Percentiles rank a stretch among this genome's conserved stretches.
These are phyloP conservation scores for Lotus japonicus DNA, from an alignment of 306 rosid species.

Conservation along the genomic window DNA sequence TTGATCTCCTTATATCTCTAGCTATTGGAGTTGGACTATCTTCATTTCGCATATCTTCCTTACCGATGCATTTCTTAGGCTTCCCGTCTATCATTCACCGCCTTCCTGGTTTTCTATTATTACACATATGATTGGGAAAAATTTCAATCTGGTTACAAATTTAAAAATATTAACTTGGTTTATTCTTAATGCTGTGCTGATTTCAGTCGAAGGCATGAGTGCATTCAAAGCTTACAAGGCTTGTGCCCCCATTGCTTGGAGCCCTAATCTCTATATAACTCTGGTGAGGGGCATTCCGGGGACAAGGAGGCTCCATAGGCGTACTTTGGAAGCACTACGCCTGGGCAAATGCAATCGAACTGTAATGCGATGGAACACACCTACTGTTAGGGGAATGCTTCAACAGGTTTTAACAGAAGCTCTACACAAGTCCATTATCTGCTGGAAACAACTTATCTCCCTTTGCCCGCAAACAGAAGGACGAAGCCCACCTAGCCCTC, in stretches of 20 bases:
- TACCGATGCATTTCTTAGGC: no score
- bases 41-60: no score
- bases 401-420: slow-evolving; percentile 49
- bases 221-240: slow-evolving; percentile 84
- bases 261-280: slow-evolving; percentile 67
- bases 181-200: slow-evolving; percentile 22
- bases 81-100: no score
- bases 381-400: slow-evolving; percentile 78
- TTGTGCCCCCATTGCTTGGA: slow-evolving; percentile 72
- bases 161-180: background rate
- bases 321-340: slow-evolving; percentile 71
- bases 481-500: slow-evolving; percentile 52
- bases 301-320: slow-evolving; percentile 76
- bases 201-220: slow-evolving; percentile 49
- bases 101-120: background rate
- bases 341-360: slow-evolving; percentile 75
- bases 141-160: background rate
- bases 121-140: background rate
- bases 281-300: slow-evolving; percentile 87
- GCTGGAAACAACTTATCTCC: background rate
- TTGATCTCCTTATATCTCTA: background rate
- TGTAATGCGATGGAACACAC: slow-evolving; percentile 82
- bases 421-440: background rate
- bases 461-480: slow-evolving; percentile 56
- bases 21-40: background rate